Evolutionary conservation across 2,329 filamentous ascomycete species (phyloP), one percentile per base, ranked within the genome.

Genomic region (Botrytis sinoallii): DNA sequence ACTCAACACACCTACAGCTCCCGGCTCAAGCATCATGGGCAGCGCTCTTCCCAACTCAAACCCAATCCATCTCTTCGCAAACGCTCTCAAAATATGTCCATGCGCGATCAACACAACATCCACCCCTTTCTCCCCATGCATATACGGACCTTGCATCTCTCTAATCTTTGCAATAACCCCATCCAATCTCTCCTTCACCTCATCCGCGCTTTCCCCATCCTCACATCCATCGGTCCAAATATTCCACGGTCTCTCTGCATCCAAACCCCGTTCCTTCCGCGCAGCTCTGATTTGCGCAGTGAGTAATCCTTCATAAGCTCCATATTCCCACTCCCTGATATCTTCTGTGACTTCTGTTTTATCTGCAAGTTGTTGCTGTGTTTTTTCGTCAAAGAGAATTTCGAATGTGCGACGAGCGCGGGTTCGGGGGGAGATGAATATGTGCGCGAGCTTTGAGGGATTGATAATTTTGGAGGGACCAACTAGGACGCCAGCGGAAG

Each of bases 21-120:
- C 82, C 29, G 82, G 82, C 67, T 83, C 82, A 44, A 83, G 76
- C 78, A 83, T 82, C 80, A 83, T 79, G 1, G 80, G 80, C 35
- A 83, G 66, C 16, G 77, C 79, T 67, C 74, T 78, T 44, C 78
- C 77, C 22, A 83, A 74, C 40, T 80, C 79, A 80, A 85, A 86
- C 0, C 84, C 79, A 72, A 89, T 81, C 88, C 87, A 89, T 35
- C 88, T 79, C 70, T 87, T 87, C 29, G 86, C 85, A 78, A 89
- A 87, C 1, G 85, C 85, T 59, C 88, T 81, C 75, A 89, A 75
- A 44, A 89, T 86, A 81, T 88, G 87, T 2, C 83, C 82, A 76
- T 84, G 83, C 10, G 80, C 82, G 73, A 83, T 81, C 68, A 89
- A 81, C 42, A 89, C 80, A 42, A 89, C 85, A 80, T 88, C 86